Percentiles rank a stretch among this genome's conserved stretches.
Evolutionary conservation across 139 green algal genomes (phyloP).

Genomic region (Zygnema cylindricum): DNA sequence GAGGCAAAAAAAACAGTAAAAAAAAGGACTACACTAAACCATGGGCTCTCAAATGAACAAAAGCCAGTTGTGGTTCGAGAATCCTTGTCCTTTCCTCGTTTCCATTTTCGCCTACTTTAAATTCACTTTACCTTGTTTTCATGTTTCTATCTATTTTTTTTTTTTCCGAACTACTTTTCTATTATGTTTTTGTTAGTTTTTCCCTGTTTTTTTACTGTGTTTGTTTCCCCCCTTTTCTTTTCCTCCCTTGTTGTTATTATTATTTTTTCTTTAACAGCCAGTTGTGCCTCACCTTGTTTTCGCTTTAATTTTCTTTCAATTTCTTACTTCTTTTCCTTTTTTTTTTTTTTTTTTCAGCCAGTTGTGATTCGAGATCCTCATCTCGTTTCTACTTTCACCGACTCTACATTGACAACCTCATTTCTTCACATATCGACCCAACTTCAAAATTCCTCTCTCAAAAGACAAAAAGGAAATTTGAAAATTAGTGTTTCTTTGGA

Average conservation of each 20-base stretch:
- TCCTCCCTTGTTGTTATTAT: too few relatives aligned
- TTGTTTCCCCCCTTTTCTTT: not conserved
- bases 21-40: too few relatives aligned
- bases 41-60: too few relatives aligned
- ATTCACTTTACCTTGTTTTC: too few relatives aligned
- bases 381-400: conserved; percentile 45
- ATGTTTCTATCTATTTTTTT: too few relatives aligned
- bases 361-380: conserved; percentile 51
- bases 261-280: not conserved
- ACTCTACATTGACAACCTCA: not conserved
- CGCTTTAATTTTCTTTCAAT: not conserved
- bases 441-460: not conserved
- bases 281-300: not conserved
- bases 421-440: conserved; percentile 20
- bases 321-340: too few relatives aligned
- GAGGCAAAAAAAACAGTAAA: too few relatives aligned
- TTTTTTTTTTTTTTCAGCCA: conserved; percentile 47
- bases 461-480: not conserved
- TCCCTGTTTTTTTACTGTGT: not conserved
- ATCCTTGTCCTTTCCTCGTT: too few relatives aligned
- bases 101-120: too few relatives aligned
- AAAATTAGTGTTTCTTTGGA: conserved; percentile 36
- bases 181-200: too few relatives aligned
- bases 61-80: too few relatives aligned
- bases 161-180: too few relatives aligned